phyloP scores from a whole-genome alignment of 106 monocot genomes.

The Platanthera zijinensis region DNA sequence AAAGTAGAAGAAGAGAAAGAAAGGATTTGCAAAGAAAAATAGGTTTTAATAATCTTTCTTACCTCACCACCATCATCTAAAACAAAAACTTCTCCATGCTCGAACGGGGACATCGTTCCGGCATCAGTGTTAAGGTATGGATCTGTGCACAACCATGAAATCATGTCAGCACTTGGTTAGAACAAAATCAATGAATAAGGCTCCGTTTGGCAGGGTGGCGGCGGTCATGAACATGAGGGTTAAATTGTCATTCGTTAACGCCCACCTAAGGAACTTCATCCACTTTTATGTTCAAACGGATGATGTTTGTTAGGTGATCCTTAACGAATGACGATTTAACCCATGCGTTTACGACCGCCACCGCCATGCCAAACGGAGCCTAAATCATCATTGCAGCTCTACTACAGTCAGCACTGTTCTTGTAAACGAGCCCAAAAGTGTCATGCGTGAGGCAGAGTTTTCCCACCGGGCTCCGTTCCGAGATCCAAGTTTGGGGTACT shows the following conservation, averaged over 20 bases:
- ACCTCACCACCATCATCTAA: slow-evolving; percentile 79
- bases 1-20: not conserved
- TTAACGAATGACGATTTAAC: not conserved
- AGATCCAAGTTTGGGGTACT: no score
- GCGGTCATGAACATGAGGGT: no score
- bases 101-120: slow-evolving; percentile 70
- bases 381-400: no score
- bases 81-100: slow-evolving; percentile 72
- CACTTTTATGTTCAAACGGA: not conserved
- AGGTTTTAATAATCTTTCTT: not conserved
- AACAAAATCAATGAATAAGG: not conserved
- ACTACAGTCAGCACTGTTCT: no score
- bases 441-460: no score
- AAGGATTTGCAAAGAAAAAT: not conserved
- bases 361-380: not conserved
- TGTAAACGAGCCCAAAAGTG: no score
- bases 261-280: not conserved
- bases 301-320: no score
- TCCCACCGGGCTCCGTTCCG: no score
- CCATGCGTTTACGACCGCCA: not conserved
- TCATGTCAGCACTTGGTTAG: not conserved
- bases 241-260: no score
- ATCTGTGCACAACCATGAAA: slow-evolving; percentile 26
- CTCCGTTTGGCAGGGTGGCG: no score
- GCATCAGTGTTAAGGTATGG: slow-evolving; percentile 73